Evolutionary conservation across 345 rosid genomes (phyloP).

Genomic region (Capsella bursapastoris): DNA sequence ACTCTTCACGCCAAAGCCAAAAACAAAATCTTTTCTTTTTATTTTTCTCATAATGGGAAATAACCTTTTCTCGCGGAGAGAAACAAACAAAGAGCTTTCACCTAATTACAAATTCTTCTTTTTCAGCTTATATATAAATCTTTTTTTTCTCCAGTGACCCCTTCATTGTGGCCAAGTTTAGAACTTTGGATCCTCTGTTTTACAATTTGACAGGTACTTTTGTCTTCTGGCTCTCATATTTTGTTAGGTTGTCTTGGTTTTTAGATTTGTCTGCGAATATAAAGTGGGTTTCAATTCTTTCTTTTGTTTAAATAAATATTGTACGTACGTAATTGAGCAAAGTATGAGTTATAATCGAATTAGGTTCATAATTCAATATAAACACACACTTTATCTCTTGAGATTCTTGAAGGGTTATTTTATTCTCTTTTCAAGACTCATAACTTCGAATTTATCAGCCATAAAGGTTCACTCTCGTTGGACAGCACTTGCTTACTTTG

Average conservation of each 20-base stretch:
- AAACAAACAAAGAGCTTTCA: conserved; percentile 8
- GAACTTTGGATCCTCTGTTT: not conserved
- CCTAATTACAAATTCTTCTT: conserved; percentile 7
- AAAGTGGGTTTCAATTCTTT: not conserved
- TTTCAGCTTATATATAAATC: conserved; percentile 20
- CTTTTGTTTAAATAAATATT: not conserved
- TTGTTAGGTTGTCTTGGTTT: conserved; percentile 19
- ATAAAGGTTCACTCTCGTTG: conserved; percentile 27
- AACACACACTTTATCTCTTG: conserved; percentile 28
- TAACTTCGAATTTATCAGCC: conserved; percentile 1
- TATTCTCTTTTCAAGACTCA: not conserved
- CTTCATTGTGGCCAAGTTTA: not conserved
- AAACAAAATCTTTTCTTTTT: not conserved
- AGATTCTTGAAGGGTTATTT: conserved; percentile 34
- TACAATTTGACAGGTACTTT: conserved; percentile 15
- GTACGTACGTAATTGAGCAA: not conserved
- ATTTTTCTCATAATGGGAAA: not conserved
- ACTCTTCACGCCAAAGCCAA: conserved; percentile 17
- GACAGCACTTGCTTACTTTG: conserved; percentile 19
- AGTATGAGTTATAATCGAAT: not conserved
- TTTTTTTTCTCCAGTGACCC: not conserved
- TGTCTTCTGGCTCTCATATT: conserved; percentile 1
- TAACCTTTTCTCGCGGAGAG: not conserved
- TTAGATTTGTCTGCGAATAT: conserved; percentile 8
- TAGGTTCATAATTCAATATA: conserved; percentile 5